These are phyloP conservation scores for Talaromyces sp. DNA, from an alignment of 2,329 filamentous ascomycete species.

Conservation along the genomic window DNA sequence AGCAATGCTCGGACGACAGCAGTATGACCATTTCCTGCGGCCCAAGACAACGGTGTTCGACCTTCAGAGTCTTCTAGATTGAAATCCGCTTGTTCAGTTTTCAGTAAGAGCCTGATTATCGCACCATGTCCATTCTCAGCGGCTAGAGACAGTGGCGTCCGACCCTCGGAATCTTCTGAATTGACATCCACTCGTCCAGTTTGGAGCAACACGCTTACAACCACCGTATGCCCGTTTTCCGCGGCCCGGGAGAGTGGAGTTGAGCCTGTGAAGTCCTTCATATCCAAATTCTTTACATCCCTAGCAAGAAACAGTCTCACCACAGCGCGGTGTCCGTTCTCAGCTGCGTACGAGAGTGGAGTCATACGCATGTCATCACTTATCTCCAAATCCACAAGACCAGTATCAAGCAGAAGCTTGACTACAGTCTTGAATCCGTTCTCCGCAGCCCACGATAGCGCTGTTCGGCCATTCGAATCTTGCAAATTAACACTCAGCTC, in stretches of 20 bases:
- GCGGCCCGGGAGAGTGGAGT: not conserved
- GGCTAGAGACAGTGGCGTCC: not conserved
- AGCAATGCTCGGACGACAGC: not conserved
- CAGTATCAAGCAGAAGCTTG: not conserved
- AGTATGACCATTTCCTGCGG: slow-evolving; percentile 1
- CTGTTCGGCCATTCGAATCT: not conserved
- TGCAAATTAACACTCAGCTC: not conserved
- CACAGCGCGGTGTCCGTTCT: not conserved
- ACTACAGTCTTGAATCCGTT: not conserved
- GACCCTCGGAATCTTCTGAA: not conserved
- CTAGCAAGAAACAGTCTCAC: not conserved
- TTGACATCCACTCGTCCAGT: not conserved
- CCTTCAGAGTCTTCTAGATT: not conserved
- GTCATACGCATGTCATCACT: not conserved
- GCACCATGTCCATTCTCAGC: slow-evolving; percentile 1
- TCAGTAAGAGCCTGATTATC: not conserved
- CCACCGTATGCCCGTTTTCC: not conserved
- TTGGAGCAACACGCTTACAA: not conserved
- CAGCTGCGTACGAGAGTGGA: not conserved
- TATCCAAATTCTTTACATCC: not conserved
- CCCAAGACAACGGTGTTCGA: not conserved
- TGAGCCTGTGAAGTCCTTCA: not conserved
- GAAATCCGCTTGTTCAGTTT: not conserved
- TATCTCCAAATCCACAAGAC: not conserved
- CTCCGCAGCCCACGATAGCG: not conserved